Conservation (phyloP, 169 alveolate genomes). For the Plasmodium billcollinsi region DNA sequence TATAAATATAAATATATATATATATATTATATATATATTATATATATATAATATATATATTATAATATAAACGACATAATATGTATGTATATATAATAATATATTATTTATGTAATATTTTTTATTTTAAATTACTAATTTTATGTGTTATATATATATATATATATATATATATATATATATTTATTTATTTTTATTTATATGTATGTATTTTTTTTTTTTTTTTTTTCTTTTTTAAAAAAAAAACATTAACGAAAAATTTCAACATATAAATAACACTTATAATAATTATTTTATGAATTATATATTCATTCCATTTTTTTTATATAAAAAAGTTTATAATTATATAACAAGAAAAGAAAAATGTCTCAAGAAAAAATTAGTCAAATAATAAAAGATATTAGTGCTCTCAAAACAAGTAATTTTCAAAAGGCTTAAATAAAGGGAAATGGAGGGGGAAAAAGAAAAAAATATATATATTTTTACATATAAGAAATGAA, state of each 20-base stretch:
- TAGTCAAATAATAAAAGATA: conserved; percentile 47
- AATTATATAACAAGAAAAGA: neutral
- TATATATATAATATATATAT: too few species aligned
- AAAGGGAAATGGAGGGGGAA: neutral
- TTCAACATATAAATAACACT: neutral
- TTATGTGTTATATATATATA: too few species aligned
- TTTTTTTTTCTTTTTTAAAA: neutral
- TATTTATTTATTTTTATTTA: too few species aligned
- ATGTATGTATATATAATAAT: too few species aligned
- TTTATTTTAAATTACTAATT: too few species aligned
- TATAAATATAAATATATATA: neutral
- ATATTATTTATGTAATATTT: too few species aligned
- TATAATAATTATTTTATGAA: neutral
- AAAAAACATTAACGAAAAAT: neutral
- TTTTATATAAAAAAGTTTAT: neutral
- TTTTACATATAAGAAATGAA: too few species aligned
- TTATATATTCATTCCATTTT: too few species aligned
- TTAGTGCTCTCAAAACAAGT: conserved; percentile 64
- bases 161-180: too few species aligned
- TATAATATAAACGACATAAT: too few species aligned
- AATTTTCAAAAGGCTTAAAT: neutral
- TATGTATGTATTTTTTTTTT: too few species aligned
- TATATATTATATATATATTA: neutral
- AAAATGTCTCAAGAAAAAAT: conserved; percentile 72
- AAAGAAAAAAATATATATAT: neutral